A percentile compares a stretch with the other conserved stretches of the same genome.
Conservation (phyloP, 1,284 basidiomycete genomes). For the Ceratobasidium theobromae region DNA sequence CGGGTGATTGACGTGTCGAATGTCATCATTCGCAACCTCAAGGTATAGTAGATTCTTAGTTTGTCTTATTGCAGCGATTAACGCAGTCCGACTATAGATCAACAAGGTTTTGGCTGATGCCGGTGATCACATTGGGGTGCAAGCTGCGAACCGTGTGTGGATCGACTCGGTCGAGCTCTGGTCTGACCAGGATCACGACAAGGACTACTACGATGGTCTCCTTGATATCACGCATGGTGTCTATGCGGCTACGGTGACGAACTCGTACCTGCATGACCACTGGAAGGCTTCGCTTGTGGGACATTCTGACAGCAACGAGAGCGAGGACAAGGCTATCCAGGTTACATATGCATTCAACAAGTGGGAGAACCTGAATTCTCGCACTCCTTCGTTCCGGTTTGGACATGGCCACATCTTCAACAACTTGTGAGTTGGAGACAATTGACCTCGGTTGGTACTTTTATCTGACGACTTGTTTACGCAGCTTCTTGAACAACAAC, state of each 20-base stretch:
- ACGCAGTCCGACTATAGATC: slow-evolving; percentile 40
- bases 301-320: slow-evolving; percentile 48
- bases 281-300: slow-evolving; percentile 50
- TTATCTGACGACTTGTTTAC: too few species aligned
- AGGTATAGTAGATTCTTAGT: slow-evolving; percentile 42
- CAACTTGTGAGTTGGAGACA: not conserved
- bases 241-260: slow-evolving; percentile 46
- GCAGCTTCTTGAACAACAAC: slow-evolving; percentile 46
- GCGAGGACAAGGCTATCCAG: slow-evolving; percentile 33
- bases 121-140: slow-evolving; percentile 46
- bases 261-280: slow-evolving; percentile 49
- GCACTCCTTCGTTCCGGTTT: slow-evolving; percentile 43
- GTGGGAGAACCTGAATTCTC: slow-evolving; percentile 40
- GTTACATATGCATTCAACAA: slow-evolving; percentile 28
- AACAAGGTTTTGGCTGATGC: slow-evolving; percentile 51
- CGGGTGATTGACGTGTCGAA: slow-evolving; percentile 48
- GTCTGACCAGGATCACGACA: slow-evolving; percentile 49
- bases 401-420: slow-evolving; percentile 37
- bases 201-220: slow-evolving; percentile 39
- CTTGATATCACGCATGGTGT: slow-evolving; percentile 43
- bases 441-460: not conserved
- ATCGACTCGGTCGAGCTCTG: slow-evolving; percentile 49
- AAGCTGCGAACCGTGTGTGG: slow-evolving; percentile 50
- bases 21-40: too few species aligned
- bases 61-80: not conserved